Evolutionary conservation across 1,284 basidiomycete species (phyloP).

Genomic region (Cutaneotrichosporon sp.): DNA sequence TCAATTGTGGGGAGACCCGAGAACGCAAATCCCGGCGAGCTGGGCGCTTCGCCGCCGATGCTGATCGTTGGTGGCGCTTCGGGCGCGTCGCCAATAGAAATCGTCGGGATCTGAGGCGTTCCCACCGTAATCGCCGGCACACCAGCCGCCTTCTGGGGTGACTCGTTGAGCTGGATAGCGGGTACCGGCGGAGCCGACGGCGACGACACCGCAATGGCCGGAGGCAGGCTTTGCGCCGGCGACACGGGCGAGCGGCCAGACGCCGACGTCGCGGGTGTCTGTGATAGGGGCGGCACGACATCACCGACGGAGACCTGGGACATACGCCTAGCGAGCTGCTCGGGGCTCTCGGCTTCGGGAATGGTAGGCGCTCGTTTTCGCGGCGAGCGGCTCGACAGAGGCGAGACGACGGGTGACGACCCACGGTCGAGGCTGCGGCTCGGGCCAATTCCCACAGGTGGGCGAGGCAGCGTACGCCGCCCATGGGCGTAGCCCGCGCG

Average conservation of each 20-base stretch:
- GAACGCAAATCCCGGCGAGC: conserved; percentile 20
- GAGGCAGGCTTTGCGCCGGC: not conserved
- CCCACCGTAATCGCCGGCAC: not conserved
- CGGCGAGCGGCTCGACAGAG: not conserved
- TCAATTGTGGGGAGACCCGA: conserved; percentile 32
- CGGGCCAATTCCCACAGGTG: conserved; percentile 33
- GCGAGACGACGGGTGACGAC: not conserved
- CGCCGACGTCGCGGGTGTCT: too few relatives aligned
- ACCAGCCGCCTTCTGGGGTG: not conserved
- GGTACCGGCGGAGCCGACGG: not conserved
- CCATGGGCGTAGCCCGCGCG: conserved; percentile 26
- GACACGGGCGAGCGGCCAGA: not conserved
- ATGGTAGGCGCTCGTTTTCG: not conserved
- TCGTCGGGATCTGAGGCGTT: not conserved
- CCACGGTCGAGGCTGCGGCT: conserved; percentile 43
- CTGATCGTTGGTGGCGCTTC: conserved; percentile 1
- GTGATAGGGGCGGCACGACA: not conserved
- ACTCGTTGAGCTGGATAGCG: not conserved
- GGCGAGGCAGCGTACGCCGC: conserved; percentile 36
- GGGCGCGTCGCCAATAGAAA: not conserved
- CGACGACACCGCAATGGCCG: not conserved
- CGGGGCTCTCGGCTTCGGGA: conserved; percentile 2
- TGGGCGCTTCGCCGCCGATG: conserved; percentile 2
- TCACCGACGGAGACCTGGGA: conserved; percentile 7
- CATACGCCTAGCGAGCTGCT: conserved; percentile 13